Evolutionary conservation across 2,329 filamentous ascomycete species (phyloP).

Genomic region (Didymosphaeria variabile): DNA sequence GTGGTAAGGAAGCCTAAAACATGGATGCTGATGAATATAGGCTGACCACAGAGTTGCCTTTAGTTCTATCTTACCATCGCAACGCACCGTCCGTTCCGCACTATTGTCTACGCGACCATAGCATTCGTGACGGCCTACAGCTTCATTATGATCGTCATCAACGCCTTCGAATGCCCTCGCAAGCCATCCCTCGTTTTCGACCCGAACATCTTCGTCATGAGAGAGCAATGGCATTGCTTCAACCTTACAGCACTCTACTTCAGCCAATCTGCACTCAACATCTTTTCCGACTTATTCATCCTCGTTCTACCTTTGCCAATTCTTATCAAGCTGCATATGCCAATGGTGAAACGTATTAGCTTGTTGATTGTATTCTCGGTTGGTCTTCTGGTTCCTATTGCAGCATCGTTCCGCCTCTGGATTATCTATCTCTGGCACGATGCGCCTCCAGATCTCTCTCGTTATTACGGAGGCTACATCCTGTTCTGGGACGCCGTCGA

Average conservation of each 20-base stretch:
- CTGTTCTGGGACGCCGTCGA: slow-evolving; percentile 38
- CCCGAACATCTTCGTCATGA: slow-evolving; percentile 23
- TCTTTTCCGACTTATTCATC: slow-evolving; percentile 34
- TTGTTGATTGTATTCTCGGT: slow-evolving; percentile 35
- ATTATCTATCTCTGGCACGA: slow-evolving; percentile 29
- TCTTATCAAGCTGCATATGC: slow-evolving; percentile 35
- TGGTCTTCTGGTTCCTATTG: slow-evolving; percentile 33
- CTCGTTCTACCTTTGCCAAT: slow-evolving; percentile 35
- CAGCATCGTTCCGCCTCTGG: slow-evolving; percentile 31
- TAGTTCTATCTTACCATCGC: slow-evolving; percentile 38
- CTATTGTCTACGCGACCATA: slow-evolving; percentile 28
- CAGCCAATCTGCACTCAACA: slow-evolving; percentile 34
- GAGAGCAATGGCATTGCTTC: slow-evolving; percentile 24
- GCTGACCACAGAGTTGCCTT: neutral
- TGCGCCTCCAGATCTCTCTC: slow-evolving; percentile 10
- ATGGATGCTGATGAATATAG: neutral
- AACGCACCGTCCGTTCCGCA: slow-evolving; percentile 30
- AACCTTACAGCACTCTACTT: slow-evolving; percentile 28
- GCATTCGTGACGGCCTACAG: slow-evolving; percentile 23
- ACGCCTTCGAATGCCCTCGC: slow-evolving; percentile 34
- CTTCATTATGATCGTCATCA: slow-evolving; percentile 26
- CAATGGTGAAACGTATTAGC: slow-evolving; percentile 28
- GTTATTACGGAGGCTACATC: slow-evolving; percentile 35
- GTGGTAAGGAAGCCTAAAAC: slow-evolving; percentile 5
- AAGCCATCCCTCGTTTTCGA: slow-evolving; percentile 25